Percentiles rank a stretch among this genome's conserved stretches.
Evolutionary conservation across 768 basidiomycete genomes (phyloP).

Genomic region (Termitomyces sp.): DNA sequence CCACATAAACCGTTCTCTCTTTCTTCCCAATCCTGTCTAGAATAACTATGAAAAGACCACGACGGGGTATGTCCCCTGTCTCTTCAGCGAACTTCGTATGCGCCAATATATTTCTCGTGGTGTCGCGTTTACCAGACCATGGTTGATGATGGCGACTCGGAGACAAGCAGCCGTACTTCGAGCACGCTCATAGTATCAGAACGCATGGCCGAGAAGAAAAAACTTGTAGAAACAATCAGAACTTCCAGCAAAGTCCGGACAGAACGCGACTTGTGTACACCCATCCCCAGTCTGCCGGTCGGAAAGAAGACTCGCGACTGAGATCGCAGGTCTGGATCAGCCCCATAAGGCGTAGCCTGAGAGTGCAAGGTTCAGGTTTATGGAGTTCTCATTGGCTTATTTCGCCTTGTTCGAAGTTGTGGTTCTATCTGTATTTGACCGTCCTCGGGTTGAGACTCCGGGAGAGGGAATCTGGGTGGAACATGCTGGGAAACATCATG

Average conservation of each 20-base stretch:
- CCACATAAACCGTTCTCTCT: slow-evolving; percentile 59
- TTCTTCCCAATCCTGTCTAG: slow-evolving; percentile 56
- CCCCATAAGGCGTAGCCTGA: slow-evolving; percentile 67
- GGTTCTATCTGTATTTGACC: no score
- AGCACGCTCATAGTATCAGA: slow-evolving; percentile 40
- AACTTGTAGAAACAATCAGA: slow-evolving; percentile 31
- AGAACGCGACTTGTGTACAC: slow-evolving; percentile 35
- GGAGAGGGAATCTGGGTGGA: no score
- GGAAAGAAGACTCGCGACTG: slow-evolving; percentile 14
- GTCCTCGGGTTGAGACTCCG: no score
- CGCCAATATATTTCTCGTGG: slow-evolving; percentile 35
- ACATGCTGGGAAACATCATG: no score
- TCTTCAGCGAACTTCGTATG: slow-evolving; percentile 62
- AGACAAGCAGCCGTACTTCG: slow-evolving; percentile 59
- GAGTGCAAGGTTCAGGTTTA: slow-evolving; percentile 51
- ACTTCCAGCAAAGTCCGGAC: not conserved
- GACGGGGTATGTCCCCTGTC: slow-evolving; percentile 28
- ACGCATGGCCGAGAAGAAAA: slow-evolving; percentile 54
- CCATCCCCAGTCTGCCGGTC: slow-evolving; percentile 13
- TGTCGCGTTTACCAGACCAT: slow-evolving; percentile 19
- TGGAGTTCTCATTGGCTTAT: slow-evolving; percentile 34
- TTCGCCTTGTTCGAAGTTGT: not conserved
- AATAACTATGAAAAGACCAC: slow-evolving; percentile 15
- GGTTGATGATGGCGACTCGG: slow-evolving; percentile 30
- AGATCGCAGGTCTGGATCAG: slow-evolving; percentile 48